Evolutionary conservation across 257 asterid species (phyloP).

Genomic region (Solanum stenotomum): DNA sequence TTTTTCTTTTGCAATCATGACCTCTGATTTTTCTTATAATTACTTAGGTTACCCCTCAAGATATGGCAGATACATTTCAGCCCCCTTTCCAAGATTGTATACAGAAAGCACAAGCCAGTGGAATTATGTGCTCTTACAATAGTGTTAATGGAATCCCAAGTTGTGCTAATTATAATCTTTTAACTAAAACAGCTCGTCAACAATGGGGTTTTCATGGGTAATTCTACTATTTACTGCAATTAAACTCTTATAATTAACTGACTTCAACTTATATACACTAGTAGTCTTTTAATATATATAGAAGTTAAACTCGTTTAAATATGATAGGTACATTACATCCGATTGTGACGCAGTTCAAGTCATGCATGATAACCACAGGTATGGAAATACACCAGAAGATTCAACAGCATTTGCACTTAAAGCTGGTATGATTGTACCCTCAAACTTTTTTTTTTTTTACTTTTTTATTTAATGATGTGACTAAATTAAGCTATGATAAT

Average conservation of each 20-base stretch:
- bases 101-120: conserved; percentile 67
- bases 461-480: background rate
- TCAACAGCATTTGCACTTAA: conserved; percentile 68
- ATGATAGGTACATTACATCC: conserved; percentile 66
- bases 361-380: conserved; percentile 45
- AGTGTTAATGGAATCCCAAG: conserved; percentile 77
- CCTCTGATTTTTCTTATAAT: background rate
- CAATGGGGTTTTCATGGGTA: conserved; percentile 81
- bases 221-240: background rate
- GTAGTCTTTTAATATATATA: background rate
- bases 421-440: conserved; percentile 40
- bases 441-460: background rate
- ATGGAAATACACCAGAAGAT: conserved; percentile 57
- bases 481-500: background rate
- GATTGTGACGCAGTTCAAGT: conserved; percentile 72
- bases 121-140: conserved; percentile 95
- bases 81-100: conserved; percentile 80
- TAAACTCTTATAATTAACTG: background rate
- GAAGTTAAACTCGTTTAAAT: background rate
- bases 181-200: conserved; percentile 60
- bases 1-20: background rate
- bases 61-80: conserved; percentile 80
- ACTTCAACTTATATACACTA: background rate
- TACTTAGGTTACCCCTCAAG: conserved; percentile 65
- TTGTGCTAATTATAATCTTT: conserved; percentile 67